phyloP scores from a whole-genome alignment of 805 yeast genomes.

The Cephaloascus fragrans region DNA sequence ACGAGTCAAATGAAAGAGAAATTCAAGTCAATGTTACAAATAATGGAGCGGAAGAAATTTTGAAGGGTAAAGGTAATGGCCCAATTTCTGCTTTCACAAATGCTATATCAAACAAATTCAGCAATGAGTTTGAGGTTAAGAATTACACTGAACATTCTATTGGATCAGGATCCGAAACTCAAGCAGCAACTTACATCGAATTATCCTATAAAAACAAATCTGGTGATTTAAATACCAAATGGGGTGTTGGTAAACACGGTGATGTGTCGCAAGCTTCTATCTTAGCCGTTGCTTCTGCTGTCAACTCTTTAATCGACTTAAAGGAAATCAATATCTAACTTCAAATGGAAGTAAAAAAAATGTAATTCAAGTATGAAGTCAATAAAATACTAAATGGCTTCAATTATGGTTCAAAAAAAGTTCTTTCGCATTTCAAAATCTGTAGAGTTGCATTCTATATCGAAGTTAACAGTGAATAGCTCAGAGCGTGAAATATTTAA shows the following conservation, averaged over 20 bases:
- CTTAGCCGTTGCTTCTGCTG: conserved; percentile 53
- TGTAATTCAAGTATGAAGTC: too few species aligned
- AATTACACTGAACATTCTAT: conserved; percentile 66
- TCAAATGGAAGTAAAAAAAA: too few species aligned
- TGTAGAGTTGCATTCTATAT: too few species aligned
- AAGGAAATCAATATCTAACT: too few species aligned
- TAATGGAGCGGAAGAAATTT: conserved; percentile 17
- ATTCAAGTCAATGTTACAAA: conserved; percentile 31
- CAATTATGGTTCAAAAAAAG: too few species aligned
- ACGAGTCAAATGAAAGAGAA: conserved; percentile 4
- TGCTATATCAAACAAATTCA: conserved; percentile 46
- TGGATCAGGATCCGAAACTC: conserved; percentile 60
- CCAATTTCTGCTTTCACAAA: conserved; percentile 68
- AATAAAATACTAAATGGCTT: too few species aligned
- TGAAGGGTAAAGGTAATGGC: conserved; percentile 64
- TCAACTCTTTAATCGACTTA: conserved; percentile 28
- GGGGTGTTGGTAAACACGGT: conserved; percentile 93
- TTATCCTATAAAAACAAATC: conserved; percentile 33
- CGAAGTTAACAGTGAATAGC: too few species aligned
- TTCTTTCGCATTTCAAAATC: too few species aligned
- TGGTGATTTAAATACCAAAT: conserved; percentile 30
- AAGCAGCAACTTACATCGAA: conserved; percentile 70
- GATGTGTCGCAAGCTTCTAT: conserved; percentile 85
- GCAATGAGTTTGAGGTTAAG: conserved; percentile 48
- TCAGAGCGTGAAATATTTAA: too few species aligned